A percentile compares a stretch with the other conserved stretches of the same genome.
These are phyloP conservation scores for Millerozyma miso DNA, from an alignment of 805 yeast species.

Conservation along the genomic window DNA sequence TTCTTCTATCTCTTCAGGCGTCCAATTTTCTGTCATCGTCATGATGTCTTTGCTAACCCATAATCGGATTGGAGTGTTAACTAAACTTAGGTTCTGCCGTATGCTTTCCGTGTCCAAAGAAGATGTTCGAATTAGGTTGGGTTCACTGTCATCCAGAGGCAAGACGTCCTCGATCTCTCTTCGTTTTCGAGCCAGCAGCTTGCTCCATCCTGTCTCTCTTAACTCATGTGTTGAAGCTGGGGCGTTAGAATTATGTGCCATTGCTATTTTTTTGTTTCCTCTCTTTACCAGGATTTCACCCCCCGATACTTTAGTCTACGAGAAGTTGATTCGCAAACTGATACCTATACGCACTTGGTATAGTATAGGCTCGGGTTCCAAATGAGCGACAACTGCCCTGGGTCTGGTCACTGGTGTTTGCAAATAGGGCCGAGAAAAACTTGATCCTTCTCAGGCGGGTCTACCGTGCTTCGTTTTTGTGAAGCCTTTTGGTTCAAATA, in stretches of 20 bases:
- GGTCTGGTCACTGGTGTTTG: too few species aligned
- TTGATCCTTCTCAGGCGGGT: too few species aligned
- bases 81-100: constrained; percentile 12
- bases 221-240: background rate
- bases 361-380: too few species aligned
- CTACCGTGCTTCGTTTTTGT: too few species aligned
- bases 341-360: too few species aligned
- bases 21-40: constrained; percentile 44
- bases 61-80: constrained; percentile 26
- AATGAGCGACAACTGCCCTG: too few species aligned
- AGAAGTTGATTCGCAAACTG: too few species aligned
- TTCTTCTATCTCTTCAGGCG: constrained; percentile 35
- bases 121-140: constrained; percentile 19
- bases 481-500: too few species aligned
- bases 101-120: constrained; percentile 19
- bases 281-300: too few species aligned
- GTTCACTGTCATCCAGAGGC: background rate
- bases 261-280: too few species aligned
- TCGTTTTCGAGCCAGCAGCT: background rate
- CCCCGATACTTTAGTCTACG: too few species aligned
- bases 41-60: constrained; percentile 26
- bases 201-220: background rate
- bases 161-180: background rate
- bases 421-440: too few species aligned
- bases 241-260: background rate